Conservation (phyloP, 352 stramenopile genomes). For the Phytophthora meadii region DNA sequence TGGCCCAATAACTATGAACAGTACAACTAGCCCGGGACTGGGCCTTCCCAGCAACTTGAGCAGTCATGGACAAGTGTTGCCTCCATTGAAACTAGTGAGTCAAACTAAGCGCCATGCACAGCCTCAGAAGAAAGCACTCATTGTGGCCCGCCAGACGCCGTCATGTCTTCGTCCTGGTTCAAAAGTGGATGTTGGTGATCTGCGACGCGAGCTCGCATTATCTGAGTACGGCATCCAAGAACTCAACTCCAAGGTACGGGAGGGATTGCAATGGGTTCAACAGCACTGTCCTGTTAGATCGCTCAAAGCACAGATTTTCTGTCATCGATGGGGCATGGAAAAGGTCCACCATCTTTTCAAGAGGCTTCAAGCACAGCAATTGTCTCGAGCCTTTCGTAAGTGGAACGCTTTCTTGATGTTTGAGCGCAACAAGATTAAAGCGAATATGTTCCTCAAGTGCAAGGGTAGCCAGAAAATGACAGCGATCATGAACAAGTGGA, state of each 20-base stretch:
- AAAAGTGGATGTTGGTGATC: constrained; percentile 52
- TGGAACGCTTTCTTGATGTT: constrained; percentile 74
- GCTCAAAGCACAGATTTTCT: constrained; percentile 86
- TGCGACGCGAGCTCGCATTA: constrained; percentile 79
- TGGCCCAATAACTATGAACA: constrained; percentile 28
- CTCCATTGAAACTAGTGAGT: constrained; percentile 64
- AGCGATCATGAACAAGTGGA: constrained; percentile 72
- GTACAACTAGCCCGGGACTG: constrained; percentile 8
- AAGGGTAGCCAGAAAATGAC: constrained; percentile 80
- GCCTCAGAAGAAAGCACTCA: constrained; percentile 50
- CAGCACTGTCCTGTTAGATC: constrained; percentile 83
- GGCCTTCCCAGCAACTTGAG: constrained; percentile 9
- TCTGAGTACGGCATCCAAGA: constrained; percentile 83
- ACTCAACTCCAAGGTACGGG: constrained; percentile 73
- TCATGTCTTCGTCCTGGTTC: constrained; percentile 62
- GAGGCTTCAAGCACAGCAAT: constrained; percentile 70
- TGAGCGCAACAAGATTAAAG: constrained; percentile 80
- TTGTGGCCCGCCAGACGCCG: constrained; percentile 56
- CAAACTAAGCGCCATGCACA: constrained; percentile 58
- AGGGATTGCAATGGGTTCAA: constrained; percentile 88
- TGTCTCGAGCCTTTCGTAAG: constrained; percentile 74
- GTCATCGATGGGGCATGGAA: constrained; percentile 85
- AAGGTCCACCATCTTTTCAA: constrained; percentile 82
- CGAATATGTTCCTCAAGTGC: constrained; percentile 85
- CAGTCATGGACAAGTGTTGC: constrained; percentile 38